A percentile compares a stretch with the other conserved stretches of the same genome.
phyloP scores from a whole-genome alignment of 192 early-diverging fungal genomes.

The Backusella circina region DNA sequence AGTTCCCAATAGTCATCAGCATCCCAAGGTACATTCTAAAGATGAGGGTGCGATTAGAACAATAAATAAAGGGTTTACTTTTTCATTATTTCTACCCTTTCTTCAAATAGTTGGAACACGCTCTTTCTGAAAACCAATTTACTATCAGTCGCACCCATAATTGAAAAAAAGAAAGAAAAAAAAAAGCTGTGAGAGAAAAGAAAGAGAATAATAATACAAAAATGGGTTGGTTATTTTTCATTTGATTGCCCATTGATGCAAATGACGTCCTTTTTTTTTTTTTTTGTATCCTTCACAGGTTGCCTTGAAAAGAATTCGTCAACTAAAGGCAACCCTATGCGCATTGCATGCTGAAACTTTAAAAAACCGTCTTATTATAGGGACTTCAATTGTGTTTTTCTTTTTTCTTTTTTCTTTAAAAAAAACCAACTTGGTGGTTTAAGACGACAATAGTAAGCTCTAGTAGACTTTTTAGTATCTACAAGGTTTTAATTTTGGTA shows the following conservation, averaged over 20 bases:
- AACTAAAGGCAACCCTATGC: neutral
- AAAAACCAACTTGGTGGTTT: no score
- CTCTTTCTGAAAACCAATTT: slow-evolving; percentile 87
- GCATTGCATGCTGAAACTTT: neutral
- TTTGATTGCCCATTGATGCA: neutral
- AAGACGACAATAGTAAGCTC: no score
- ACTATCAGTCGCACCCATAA: slow-evolving; percentile 85
- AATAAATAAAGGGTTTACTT: neutral
- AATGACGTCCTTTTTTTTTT: neutral
- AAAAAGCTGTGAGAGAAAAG: no score
- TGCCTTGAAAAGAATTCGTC: neutral
- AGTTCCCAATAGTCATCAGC: slow-evolving; percentile 28
- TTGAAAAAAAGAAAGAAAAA: neutral
- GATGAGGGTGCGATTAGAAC: neutral
- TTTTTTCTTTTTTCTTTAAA: neutral
- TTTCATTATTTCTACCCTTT: slow-evolving; percentile 45
- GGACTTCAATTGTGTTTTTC: neutral
- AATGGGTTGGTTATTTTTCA: neutral
- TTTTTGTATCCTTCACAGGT: neutral
- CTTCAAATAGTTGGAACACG: slow-evolving; percentile 82
- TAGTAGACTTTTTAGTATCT: no score
- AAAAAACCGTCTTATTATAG: no score
- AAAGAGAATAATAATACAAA: neutral
- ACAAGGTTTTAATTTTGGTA: neutral
- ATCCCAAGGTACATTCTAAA: slow-evolving; percentile 22